Evolutionary conservation across 75 land plant genomes (phyloP).

Genomic region (Selaginella moellendorffii): DNA sequence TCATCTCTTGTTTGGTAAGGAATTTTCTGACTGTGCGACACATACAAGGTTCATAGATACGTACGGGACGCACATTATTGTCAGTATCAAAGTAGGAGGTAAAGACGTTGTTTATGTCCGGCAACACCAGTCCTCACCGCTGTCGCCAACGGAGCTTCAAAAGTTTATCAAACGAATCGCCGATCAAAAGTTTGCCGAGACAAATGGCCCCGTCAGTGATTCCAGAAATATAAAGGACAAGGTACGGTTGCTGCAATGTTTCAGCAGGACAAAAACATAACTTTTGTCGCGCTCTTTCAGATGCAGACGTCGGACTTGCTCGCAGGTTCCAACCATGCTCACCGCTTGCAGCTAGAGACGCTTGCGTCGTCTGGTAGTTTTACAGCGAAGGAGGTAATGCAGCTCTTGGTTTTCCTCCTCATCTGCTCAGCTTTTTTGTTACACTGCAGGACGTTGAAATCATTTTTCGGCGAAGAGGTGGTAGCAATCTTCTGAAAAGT

Average conservation of each 20-base stretch:
- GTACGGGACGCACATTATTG: slow-evolving; percentile 71
- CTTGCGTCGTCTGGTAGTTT: slow-evolving; percentile 8
- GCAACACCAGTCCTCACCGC: slow-evolving; percentile 37
- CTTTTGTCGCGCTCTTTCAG: too few species aligned
- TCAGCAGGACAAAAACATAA: too few species aligned
- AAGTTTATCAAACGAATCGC: slow-evolving; percentile 37
- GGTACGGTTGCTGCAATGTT: too few species aligned
- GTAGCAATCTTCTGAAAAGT: slow-evolving; percentile 28
- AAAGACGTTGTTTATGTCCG: slow-evolving; percentile 56
- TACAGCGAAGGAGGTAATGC: slow-evolving; percentile 17
- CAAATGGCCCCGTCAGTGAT: slow-evolving; percentile 4
- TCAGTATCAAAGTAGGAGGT: slow-evolving; percentile 69
- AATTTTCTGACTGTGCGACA: neutral
- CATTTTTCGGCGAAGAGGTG: slow-evolving; percentile 44
- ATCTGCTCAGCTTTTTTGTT: too few species aligned
- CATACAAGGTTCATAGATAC: slow-evolving; percentile 69
- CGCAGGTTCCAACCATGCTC: slow-evolving; percentile 7
- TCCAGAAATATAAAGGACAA: neutral
- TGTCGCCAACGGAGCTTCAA: slow-evolving; percentile 37
- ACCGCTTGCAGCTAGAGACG: slow-evolving; percentile 3
- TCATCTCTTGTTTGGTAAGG: neutral
- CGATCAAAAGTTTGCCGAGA: slow-evolving; percentile 43
- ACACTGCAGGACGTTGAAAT: slow-evolving; percentile 45
- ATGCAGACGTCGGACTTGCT: neutral
- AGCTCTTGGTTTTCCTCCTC: too few species aligned